Evolutionary conservation across 2,329 filamentous ascomycete genomes (phyloP).

Genomic region (Colletotrichum coccodes): DNA sequence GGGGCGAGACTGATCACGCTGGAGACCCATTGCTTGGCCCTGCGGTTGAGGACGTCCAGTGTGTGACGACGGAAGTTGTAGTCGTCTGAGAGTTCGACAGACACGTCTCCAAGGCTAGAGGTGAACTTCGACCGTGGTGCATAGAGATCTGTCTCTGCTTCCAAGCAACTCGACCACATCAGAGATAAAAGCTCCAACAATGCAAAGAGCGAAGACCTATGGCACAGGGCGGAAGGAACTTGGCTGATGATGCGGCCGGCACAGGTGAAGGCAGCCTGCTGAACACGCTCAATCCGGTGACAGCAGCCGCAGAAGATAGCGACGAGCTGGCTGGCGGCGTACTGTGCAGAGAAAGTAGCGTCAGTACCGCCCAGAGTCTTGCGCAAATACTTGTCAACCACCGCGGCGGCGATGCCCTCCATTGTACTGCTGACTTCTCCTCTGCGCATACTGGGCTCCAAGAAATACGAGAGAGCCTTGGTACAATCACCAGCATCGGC

Average conservation of each 20-base stretch:
- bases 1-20: slow-evolving; percentile 86
- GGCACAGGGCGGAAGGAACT: slow-evolving; percentile 89
- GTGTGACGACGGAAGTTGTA: slow-evolving; percentile 85
- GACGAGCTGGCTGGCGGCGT: slow-evolving; percentile 88
- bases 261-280: slow-evolving; percentile 84
- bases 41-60: slow-evolving; percentile 79
- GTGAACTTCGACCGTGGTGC: slow-evolving; percentile 84
- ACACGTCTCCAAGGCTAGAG: slow-evolving; percentile 81
- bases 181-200: slow-evolving; percentile 90
- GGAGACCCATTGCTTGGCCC: slow-evolving; percentile 83
- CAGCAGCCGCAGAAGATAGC: slow-evolving; percentile 89
- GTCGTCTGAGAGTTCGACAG: slow-evolving; percentile 92
- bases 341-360: slow-evolving; percentile 87
- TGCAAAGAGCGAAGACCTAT: slow-evolving; percentile 90
- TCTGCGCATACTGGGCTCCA: slow-evolving; percentile 85
- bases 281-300: slow-evolving; percentile 91
- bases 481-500: slow-evolving; percentile 91
- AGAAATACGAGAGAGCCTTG: slow-evolving; percentile 88
- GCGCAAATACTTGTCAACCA: slow-evolving; percentile 82
- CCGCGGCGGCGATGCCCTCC: slow-evolving; percentile 72
- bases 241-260: slow-evolving; percentile 87
- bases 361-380: slow-evolving; percentile 78
- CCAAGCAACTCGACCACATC: slow-evolving; percentile 95
- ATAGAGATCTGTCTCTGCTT: slow-evolving; percentile 94
- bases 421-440: slow-evolving; percentile 72